Evolutionary conservation across 2,329 filamentous ascomycete genomes (phyloP), one percentile per base, ranked within the genome.

Genomic region (Colletotrichum aenigma): DNA sequence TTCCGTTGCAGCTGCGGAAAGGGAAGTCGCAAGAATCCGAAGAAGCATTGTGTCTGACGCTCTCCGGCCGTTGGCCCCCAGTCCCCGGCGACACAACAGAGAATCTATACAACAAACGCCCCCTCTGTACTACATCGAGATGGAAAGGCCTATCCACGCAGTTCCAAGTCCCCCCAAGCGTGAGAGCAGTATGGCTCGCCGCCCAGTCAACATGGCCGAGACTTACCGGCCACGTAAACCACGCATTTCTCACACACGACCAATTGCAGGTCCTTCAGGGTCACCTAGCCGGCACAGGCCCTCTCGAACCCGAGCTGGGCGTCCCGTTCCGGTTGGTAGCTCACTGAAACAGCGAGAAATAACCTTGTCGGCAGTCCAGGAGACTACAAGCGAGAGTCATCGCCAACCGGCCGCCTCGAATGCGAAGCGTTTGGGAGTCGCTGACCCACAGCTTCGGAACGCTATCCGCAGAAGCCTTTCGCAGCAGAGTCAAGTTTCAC

Each of bases 401-500:
- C 38, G 58, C 38, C 64, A 66, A 55, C 43, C 67, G n/a, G 21
- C 24, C 18, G 34, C 62, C 6, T 58, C 62, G 4, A 43, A 65
- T 16, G 75, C 66, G 58, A 77, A 71, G 34, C 67, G 76, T 13
- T 71, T 75, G 8, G 76, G 76, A 36, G 71, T 75, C 26, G 71
- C 73, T 16, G 75, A 78, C 30, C 75, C 77, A 30, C 68, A 75
- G 58, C 56, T 77, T 7, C 77, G 68, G 75, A 75, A 78, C 28
- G 77, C 77, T 68, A 67, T 78, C 5, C 74, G 71, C 16, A 71
- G 75, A 15, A 78, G 74, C 24, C 70, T 78, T 24, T 76, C 77
- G 18, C 77, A 78, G 52, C 77, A 78, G 24, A 75, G 75, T 13
- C 77, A 71, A 21, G 56, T 78, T 15, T 78, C 77, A 15, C 68